phyloP scores from a whole-genome alignment of 208 protist genomes.

The Leptomonas pyrrhocoris region DNA sequence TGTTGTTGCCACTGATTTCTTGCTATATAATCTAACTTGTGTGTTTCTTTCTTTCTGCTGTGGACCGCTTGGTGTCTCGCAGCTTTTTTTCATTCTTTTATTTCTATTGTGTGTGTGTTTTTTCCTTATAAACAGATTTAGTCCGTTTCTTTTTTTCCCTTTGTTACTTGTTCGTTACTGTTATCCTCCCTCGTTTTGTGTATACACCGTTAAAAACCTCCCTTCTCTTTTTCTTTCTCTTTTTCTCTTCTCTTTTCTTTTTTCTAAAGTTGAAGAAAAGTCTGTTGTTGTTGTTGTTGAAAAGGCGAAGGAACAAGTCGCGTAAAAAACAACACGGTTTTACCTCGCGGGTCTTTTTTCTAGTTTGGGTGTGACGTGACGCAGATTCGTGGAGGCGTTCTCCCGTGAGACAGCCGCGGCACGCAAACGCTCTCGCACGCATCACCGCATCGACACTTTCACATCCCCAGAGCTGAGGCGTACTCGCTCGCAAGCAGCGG shows the following conservation, averaged over 20 bases:
- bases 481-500: too few relatives aligned
- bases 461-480: too few relatives aligned
- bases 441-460: too few relatives aligned
- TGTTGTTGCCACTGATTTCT: too few relatives aligned
- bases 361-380: too few relatives aligned
- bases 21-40: too few relatives aligned
- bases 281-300: background rate
- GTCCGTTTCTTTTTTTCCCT: background rate
- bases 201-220: background rate
- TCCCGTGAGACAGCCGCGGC: too few relatives aligned
- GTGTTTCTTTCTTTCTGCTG: too few relatives aligned
- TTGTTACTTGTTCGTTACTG: background rate
- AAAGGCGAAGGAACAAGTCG: background rate
- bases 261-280: background rate
- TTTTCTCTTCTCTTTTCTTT: background rate
- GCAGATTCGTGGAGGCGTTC: too few relatives aligned
- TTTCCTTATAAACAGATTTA: background rate
- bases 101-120: background rate
- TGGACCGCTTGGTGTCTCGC: background rate
- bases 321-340: background rate
- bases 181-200: slow-evolving; percentile 6
- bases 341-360: background rate
- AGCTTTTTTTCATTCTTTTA: background rate
- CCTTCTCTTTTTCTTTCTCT: slow-evolving; percentile 2
- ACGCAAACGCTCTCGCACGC: too few relatives aligned